A percentile compares a stretch with the other conserved stretches of the same genome.
phyloP scores from a whole-genome alignment of 371 early-diverging fungal species.

The Zychaea mexicana region DNA sequence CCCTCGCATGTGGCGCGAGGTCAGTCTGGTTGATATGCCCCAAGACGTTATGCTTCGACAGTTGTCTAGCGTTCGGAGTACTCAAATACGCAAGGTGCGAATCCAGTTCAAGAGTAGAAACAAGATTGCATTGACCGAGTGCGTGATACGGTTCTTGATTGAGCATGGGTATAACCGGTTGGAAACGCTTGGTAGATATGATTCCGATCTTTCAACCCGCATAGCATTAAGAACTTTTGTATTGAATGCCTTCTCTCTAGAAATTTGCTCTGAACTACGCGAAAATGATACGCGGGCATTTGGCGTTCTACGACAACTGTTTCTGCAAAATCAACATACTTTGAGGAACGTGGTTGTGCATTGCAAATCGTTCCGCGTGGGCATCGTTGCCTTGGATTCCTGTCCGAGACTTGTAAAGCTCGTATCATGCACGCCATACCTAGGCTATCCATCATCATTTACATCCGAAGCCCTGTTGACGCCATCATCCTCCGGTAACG shows the following conservation, averaged over 20 bases:
- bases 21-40: not conserved
- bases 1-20: not conserved
- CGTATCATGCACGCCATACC: not conserved
- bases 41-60: not conserved
- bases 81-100: not conserved
- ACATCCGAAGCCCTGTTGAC: not conserved
- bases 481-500: not conserved
- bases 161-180: not conserved
- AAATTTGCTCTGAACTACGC: not conserved
- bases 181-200: not conserved
- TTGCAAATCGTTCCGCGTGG: not conserved
- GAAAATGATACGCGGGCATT: not conserved
- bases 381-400: not conserved
- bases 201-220: not conserved
- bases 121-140: not conserved
- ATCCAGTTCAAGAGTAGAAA: not conserved
- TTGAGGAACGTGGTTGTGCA: not conserved
- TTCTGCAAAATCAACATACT: not conserved
- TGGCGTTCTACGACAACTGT: not conserved
- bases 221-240: not conserved
- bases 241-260: not conserved
- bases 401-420: not conserved
- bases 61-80: not conserved
- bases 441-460: not conserved
- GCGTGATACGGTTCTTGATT: not conserved